Percentiles rank a stretch among this genome's conserved stretches.
phyloP scores from a whole-genome alignment of 2,329 filamentous ascomycete species.

The Elsinoe batatas region DNA sequence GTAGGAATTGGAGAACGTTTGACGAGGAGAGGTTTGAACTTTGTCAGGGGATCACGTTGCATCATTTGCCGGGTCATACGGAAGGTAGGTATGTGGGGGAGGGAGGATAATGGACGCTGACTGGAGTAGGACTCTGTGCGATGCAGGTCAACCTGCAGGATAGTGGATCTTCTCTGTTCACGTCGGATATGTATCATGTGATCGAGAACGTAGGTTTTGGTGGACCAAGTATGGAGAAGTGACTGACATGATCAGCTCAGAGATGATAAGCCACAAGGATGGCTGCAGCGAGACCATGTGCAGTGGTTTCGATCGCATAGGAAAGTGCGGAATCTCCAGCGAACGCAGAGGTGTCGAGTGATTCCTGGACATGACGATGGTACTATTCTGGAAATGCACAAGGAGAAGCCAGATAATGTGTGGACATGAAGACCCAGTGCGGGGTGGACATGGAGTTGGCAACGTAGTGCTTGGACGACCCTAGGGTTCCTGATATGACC shows the following conservation, averaged over 20 bases:
- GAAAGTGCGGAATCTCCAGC: conserved; percentile 25
- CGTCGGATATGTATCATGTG: conserved; percentile 29
- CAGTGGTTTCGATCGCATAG: conserved; percentile 28
- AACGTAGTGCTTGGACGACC: not conserved
- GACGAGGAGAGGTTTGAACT: conserved; percentile 28
- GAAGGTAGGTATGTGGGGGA: conserved; percentile 17
- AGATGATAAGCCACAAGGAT: conserved; percentile 28
- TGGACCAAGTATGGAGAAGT: not conserved
- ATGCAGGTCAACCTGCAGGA: conserved; percentile 30
- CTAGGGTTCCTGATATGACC: no score
- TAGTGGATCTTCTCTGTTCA: conserved; percentile 27
- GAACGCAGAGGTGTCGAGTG: conserved; percentile 24
- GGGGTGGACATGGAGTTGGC: not conserved
- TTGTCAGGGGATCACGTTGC: conserved; percentile 29
- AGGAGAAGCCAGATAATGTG: conserved; percentile 16
- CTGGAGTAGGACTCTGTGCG: conserved; percentile 21
- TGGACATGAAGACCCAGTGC: not conserved
- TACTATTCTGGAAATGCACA: conserved; percentile 23
- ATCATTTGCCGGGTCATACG: conserved; percentile 29
- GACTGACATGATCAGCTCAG: conserved; percentile 22
- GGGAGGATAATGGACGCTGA: not conserved
- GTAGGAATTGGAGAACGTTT: conserved; percentile 29
- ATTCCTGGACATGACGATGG: conserved; percentile 29
- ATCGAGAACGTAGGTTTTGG: conserved; percentile 26
- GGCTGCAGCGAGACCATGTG: conserved; percentile 28